Base-by-base conservation (phyloP, 495 filamentous ascomycete species). In the Chlorociboria aeruginascens region DNA sequence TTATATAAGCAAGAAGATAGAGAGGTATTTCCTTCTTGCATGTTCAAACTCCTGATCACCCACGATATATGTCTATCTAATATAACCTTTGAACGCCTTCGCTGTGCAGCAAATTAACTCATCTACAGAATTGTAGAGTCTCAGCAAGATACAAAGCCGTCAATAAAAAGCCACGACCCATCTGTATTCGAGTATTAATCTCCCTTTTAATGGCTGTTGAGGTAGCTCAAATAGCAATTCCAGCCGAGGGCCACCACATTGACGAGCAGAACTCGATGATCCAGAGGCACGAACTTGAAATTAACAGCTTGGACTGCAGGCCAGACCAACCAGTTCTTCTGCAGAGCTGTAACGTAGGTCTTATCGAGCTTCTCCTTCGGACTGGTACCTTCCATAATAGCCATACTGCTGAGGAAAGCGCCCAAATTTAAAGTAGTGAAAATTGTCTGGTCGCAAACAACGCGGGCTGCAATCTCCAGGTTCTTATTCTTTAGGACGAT, bases 171-270 rank as follows among this genome's bases (percentile, higher is more conserved):
- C 20, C 20, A 25, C 20, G 20, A 25, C 20, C 2, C 20, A 25
- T 25, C 1, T 51, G 6, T 43, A 39, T 29, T 33, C 31, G 9
- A 25, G 4, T 25, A 25, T 2, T 25, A 25, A 25, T 25, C 20
- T 25, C 20, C 20, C 32, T 20, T 13, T 33, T 36, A 65, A 14
- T 57, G 54, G 32, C 54, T 89, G 66, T 89, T 94, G 51, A 93
- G 67, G 61, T 74, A 81, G 66, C 89, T 95, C 43, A 98, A 65
- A 63, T 95, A 92, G 63, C 87, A 95, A 61, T 98, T 98, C 92
- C 92, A 98, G 51, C 88, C 90, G 77, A 72, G 63, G 38, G 54
- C 69, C 37, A 97, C 72, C 14, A 94, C 63, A 59, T 98, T 98
- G 39, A 96, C 92, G 38, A 95, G 78, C 55, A 98, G 63, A 31